Conservation (phyloP, 2,329 filamentous ascomycete genomes). For the Pezicula radicicola region DNA sequence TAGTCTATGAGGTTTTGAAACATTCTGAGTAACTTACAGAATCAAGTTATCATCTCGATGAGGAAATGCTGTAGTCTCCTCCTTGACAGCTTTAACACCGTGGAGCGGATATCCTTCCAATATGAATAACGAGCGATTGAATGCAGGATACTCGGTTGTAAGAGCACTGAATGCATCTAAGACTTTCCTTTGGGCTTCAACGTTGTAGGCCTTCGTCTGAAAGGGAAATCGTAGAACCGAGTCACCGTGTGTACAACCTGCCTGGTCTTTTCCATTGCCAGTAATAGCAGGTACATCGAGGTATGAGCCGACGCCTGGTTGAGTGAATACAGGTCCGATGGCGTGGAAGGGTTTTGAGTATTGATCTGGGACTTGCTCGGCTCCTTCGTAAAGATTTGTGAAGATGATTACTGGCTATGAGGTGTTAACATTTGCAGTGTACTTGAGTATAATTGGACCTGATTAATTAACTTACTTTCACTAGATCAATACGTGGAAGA, state of each 20-base stretch:
- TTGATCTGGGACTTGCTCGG: constrained; percentile 32
- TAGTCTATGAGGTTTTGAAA: neutral
- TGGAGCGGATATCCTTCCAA: constrained; percentile 50
- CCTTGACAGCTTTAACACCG: constrained; percentile 36
- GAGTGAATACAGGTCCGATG: constrained; percentile 32
- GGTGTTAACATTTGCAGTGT: neutral
- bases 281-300: constrained; percentile 41
- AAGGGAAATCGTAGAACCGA: constrained; percentile 8
- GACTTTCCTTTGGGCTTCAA: neutral
- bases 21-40: constrained; percentile 4
- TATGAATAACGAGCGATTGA: constrained; percentile 43
- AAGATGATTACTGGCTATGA: constrained; percentile 35
- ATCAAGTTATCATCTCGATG: constrained; percentile 41
- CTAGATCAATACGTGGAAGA: constrained; percentile 34
- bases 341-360: constrained; percentile 40
- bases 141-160: constrained; percentile 20
- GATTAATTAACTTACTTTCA: constrained; percentile 24
- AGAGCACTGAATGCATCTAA: constrained; percentile 27
- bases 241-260: constrained; percentile 3
- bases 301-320: constrained; percentile 37
- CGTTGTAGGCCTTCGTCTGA: constrained; percentile 4
- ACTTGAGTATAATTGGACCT: neutral
- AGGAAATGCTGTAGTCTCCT: constrained; percentile 38
- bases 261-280: constrained; percentile 36
- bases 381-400: constrained; percentile 39